phyloP scores from a whole-genome alignment of 2,329 filamentous ascomycete genomes.

The Trichoderma aggressivum region DNA sequence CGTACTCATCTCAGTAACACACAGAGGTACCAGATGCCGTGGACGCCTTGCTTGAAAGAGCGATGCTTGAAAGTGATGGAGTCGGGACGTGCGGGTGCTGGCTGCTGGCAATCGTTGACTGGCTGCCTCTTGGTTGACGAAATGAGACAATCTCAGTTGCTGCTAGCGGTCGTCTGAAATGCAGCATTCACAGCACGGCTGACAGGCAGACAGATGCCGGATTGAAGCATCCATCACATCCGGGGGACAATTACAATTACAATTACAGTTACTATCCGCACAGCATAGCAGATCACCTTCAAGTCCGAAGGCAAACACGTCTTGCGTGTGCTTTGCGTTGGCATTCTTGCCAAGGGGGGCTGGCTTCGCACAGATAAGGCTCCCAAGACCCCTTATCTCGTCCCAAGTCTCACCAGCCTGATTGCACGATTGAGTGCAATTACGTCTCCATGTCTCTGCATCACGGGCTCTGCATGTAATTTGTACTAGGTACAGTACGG shows the following conservation, averaged over 20 bases:
- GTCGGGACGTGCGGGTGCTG: neutral
- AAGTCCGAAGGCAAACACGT: neutral
- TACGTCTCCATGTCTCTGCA: neutral
- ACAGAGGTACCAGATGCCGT: neutral
- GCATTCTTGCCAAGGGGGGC: constrained; percentile 2
- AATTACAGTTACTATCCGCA: neutral
- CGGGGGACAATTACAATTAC: neutral
- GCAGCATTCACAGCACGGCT: too few species aligned
- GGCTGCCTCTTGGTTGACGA: neutral
- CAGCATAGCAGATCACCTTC: neutral
- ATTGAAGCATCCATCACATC: neutral
- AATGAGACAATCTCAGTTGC: constrained; percentile 1
- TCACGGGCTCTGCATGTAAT: too few species aligned
- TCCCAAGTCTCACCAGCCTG: neutral
- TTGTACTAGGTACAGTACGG: too few species aligned
- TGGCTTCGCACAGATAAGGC: neutral
- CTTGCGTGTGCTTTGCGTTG: neutral
- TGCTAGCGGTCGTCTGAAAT: neutral
- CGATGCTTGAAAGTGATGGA: neutral
- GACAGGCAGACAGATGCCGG: neutral
- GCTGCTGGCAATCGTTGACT: neutral
- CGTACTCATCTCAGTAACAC: neutral
- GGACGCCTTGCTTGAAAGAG: neutral
- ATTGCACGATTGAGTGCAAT: neutral
- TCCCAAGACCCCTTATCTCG: neutral